phyloP scores from a whole-genome alignment of 2,329 filamentous ascomycete genomes.

The Cladorrhinum sp. region DNA sequence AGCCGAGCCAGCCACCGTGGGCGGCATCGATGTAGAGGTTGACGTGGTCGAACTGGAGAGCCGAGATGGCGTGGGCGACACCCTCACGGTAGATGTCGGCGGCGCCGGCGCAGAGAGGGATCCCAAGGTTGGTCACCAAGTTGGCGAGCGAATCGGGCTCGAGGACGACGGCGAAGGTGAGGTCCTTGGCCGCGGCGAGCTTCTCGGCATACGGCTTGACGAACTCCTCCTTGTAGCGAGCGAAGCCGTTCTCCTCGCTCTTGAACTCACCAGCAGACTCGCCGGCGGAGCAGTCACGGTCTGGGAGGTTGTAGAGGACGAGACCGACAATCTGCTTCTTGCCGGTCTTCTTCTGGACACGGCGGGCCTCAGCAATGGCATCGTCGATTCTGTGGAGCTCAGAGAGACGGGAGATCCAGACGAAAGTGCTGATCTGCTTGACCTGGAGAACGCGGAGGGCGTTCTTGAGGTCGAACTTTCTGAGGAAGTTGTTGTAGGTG shows the following conservation, averaged over 20 bases:
- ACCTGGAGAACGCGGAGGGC: conserved; percentile 38
- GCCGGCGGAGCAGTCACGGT: conserved; percentile 44
- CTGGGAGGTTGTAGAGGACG: conserved; percentile 45
- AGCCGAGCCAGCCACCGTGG: conserved; percentile 44
- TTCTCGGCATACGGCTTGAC: conserved; percentile 39
- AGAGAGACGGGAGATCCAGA: conserved; percentile 41
- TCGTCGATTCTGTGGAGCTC: conserved; percentile 38
- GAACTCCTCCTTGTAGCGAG: conserved; percentile 40
- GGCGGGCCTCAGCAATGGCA: conserved; percentile 39
- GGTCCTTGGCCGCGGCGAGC: conserved; percentile 36
- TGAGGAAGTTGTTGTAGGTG: conserved; percentile 37
- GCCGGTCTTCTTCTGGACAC: conserved; percentile 34
- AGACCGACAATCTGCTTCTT: conserved; percentile 41
- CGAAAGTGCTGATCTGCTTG: conserved; percentile 41
- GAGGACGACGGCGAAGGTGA: conserved; percentile 42
- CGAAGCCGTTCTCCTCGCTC: conserved; percentile 35
- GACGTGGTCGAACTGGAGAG: conserved; percentile 38
- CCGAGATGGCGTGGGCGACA: conserved; percentile 40
- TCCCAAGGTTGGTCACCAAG: conserved; percentile 39
- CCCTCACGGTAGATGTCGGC: conserved; percentile 39
- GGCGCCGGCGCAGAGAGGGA: conserved; percentile 38
- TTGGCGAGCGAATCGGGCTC: conserved; percentile 46
- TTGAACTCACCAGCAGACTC: conserved; percentile 42
- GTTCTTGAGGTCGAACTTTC: conserved; percentile 36
- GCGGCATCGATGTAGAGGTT: conserved; percentile 42